These are phyloP conservation scores for Verbena officinalis DNA, from an alignment of 257 asterid genomes.

Conservation along the genomic window DNA sequence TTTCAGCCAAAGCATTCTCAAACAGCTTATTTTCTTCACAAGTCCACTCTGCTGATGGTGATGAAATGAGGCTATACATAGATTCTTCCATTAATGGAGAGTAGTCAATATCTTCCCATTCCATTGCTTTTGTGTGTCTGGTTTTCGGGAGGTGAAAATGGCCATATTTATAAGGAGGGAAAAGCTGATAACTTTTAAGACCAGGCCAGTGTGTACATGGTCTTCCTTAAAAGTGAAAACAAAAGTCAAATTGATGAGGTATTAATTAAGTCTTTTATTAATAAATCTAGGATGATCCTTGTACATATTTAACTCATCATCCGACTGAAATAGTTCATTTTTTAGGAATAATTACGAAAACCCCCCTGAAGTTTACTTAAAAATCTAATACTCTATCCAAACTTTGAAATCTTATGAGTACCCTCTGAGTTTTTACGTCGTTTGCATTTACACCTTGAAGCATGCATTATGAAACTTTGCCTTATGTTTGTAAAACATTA, in stretches of 20 bases:
- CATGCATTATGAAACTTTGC: too few species aligned
- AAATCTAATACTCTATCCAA: too few species aligned
- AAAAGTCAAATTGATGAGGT: slow-evolving; percentile 20
- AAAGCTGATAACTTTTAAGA: neutral
- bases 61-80: neutral
- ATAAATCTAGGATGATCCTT: slow-evolving; percentile 27
- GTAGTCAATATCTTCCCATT: slow-evolving; percentile 28
- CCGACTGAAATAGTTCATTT: neutral
- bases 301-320: neutral
- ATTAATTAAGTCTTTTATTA: slow-evolving; percentile 11
- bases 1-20: slow-evolving; percentile 36
- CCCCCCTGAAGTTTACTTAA: too few species aligned
- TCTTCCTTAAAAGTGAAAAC: slow-evolving; percentile 17
- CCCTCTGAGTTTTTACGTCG: too few species aligned
- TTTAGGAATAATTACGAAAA: too few species aligned
- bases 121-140: slow-evolving; percentile 22
- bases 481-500: neutral
- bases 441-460: too few species aligned
- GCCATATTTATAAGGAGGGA: slow-evolving; percentile 20
- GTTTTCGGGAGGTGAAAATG: neutral
- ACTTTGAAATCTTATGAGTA: too few species aligned
- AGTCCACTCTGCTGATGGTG: slow-evolving; percentile 34
- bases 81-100: slow-evolving; percentile 14
- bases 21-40: slow-evolving; percentile 34
- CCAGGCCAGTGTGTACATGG: neutral